Conservation (phyloP, 1,139 yeast genomes). For the Saccharomyces pastorianus region DNA sequence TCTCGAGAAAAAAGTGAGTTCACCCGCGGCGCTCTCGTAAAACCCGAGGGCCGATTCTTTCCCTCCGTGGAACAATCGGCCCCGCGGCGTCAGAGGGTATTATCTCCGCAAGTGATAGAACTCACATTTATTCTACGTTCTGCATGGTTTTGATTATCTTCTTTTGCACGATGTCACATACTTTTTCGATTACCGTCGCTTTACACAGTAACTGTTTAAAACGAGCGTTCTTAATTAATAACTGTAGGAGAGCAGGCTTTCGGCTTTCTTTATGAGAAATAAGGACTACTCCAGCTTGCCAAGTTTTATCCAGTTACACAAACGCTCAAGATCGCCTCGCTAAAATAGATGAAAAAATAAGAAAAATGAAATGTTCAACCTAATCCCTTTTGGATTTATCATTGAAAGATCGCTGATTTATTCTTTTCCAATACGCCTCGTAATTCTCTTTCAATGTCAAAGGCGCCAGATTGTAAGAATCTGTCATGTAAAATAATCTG, state of each 20-base stretch:
- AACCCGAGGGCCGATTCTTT: neutral
- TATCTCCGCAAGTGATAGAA: neutral
- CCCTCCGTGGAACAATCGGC: neutral
- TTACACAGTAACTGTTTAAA: neutral
- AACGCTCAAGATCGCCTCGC: neutral
- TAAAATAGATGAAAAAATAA: neutral
- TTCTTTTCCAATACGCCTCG: slow-evolving; percentile 26
- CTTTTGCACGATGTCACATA: neutral
- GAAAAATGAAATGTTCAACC: neutral
- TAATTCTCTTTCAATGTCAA: slow-evolving; percentile 22
- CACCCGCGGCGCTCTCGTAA: slow-evolving; percentile 1
- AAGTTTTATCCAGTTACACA: neutral
- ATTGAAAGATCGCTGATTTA: neutral
- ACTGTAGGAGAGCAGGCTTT: neutral
- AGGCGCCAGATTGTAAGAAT: slow-evolving; percentile 42
- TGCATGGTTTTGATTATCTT: neutral
- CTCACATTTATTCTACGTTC: neutral
- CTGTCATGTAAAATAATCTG: slow-evolving; percentile 46
- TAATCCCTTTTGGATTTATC: neutral
- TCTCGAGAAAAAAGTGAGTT: neutral
- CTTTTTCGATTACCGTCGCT: neutral
- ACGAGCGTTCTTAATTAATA: neutral
- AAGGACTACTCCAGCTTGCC: neutral
- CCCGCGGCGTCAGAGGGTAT: neutral
- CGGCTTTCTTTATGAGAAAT: neutral